Conservation (phyloP, 441 rosid genomes). For the Hura crepitans region DNA sequence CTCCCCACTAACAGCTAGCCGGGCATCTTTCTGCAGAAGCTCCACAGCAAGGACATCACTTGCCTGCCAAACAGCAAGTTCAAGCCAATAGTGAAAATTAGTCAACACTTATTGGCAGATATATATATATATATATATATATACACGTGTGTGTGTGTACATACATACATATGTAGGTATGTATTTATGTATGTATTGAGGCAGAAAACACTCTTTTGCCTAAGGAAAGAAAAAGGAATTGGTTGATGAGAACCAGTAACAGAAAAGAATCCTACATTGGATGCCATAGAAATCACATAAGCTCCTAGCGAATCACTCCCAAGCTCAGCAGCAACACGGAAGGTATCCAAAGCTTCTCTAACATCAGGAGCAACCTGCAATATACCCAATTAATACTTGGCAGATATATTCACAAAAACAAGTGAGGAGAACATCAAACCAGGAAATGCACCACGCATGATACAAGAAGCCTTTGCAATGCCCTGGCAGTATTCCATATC, state of each 20-base stretch:
- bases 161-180: too few relatives aligned
- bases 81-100: slow-evolving; percentile 20
- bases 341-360: slow-evolving; percentile 80
- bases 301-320: slow-evolving; percentile 98
- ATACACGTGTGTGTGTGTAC: too few relatives aligned
- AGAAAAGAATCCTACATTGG: slow-evolving; percentile 54
- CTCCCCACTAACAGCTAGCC: slow-evolving; percentile 85
- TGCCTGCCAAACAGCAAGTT: slow-evolving; percentile 50
- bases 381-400: background rate
- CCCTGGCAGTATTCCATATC: slow-evolving; percentile 5
- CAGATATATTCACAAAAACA: slow-evolving; percentile 2
- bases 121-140: background rate
- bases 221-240: background rate
- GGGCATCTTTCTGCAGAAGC: slow-evolving; percentile 92
- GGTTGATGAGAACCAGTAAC: slow-evolving; percentile 10
- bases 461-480: background rate
- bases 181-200: too few relatives aligned
- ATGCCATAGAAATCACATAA: slow-evolving; percentile 96
- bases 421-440: slow-evolving; percentile 13
- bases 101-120: slow-evolving; percentile 12
- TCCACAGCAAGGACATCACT: slow-evolving; percentile 96
- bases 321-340: slow-evolving; percentile 89
- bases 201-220: background rate
- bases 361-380: slow-evolving; percentile 79
- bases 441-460: background rate